Base-by-base conservation (phyloP, 2,329 filamentous ascomycete genomes). In the Colletotrichum sp. region DNA sequence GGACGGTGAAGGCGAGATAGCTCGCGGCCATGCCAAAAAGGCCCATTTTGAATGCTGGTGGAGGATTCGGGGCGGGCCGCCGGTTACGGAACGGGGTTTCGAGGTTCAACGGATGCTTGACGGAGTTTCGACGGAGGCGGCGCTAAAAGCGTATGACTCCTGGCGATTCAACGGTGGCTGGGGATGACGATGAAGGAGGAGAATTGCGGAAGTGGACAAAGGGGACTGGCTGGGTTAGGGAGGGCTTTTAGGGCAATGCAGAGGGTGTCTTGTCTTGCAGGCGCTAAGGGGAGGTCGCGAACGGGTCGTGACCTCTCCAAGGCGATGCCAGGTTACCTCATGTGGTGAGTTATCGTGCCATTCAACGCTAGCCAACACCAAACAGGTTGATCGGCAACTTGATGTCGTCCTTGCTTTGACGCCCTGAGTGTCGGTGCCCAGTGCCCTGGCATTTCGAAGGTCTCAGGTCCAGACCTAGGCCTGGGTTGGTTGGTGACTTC, bases 1-100 rank as follows among this genome's bases (percentile, higher is more conserved):
- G 85, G 78, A 89, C 78, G 28, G 89, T 86, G 81, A 94, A 93
- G 79, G 88, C 81, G 79, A 93, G 79, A 78, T 90, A 91, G 83
- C 87, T 86, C 80, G 84, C 70, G 24, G 86, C 81, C 69, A 89
- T 83, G 76, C 85, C 87, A 66, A 87, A 81, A 75, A 89, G 70
- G 64, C 87, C 87, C 89, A 90, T 90, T 24, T 77, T 83, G 79
- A 39, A 24, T 32, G 26, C 21, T 3, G 26, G 44, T 39, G 16
- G 21, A 21, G 24, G 30, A 21, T 28, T 16, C n/a, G 69, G 13
- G 67, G 67, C 16, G 39, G 67, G 59, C 49, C 55, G 39, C 59
- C 59, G 18, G 18, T 49, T 49, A 49, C 44, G 44, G 44, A 21
- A 49, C 44, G 44, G 44, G 44, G 44, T 21, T 49, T 49, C 18